Conservation (phyloP, 2,329 filamentous ascomycete genomes). For the Hypoxylon sp. region DNA sequence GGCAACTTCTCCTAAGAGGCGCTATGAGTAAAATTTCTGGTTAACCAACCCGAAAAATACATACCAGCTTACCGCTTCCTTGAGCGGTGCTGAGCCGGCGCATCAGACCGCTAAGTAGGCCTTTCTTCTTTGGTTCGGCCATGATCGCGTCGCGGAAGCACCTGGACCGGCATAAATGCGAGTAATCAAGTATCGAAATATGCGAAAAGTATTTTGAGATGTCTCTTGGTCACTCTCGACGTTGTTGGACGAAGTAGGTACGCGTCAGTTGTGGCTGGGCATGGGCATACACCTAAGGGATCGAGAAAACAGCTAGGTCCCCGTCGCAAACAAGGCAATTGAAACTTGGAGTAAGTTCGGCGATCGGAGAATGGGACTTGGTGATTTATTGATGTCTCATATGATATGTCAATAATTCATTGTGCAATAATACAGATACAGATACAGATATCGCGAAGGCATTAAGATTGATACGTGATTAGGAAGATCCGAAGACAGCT, state of each 20-base stretch:
- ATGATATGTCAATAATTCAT: neutral
- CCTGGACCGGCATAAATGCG: slow-evolving; percentile 34
- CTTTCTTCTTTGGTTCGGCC: slow-evolving; percentile 59
- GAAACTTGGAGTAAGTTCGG: slow-evolving; percentile 21
- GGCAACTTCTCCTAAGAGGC: slow-evolving; percentile 51
- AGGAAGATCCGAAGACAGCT: neutral
- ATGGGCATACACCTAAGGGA: slow-evolving; percentile 43
- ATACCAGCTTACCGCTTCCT: slow-evolving; percentile 57
- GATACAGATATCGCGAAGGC: slow-evolving; percentile 5
- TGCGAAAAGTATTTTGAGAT: slow-evolving; percentile 30
- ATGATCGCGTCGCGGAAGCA: slow-evolving; percentile 43
- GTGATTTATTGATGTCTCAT: slow-evolving; percentile 26
- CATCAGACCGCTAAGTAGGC: slow-evolving; percentile 66
- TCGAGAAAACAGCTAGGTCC: slow-evolving; percentile 5
- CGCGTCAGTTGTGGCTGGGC: slow-evolving; percentile 53
- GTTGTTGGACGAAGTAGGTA: slow-evolving; percentile 46
- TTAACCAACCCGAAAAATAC: slow-evolving; percentile 35
- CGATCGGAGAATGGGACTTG: slow-evolving; percentile 15
- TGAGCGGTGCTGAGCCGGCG: slow-evolving; percentile 63
- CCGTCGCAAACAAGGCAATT: slow-evolving; percentile 35
- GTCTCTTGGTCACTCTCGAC: slow-evolving; percentile 46
- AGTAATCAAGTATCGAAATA: slow-evolving; percentile 22
- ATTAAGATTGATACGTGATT: slow-evolving; percentile 21
- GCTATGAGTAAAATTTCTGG: slow-evolving; percentile 40
- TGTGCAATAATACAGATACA: neutral